These are phyloP conservation scores for Talinum fruticosum DNA, from an alignment of 148 eudicot genomes.

Conservation along the genomic window DNA sequence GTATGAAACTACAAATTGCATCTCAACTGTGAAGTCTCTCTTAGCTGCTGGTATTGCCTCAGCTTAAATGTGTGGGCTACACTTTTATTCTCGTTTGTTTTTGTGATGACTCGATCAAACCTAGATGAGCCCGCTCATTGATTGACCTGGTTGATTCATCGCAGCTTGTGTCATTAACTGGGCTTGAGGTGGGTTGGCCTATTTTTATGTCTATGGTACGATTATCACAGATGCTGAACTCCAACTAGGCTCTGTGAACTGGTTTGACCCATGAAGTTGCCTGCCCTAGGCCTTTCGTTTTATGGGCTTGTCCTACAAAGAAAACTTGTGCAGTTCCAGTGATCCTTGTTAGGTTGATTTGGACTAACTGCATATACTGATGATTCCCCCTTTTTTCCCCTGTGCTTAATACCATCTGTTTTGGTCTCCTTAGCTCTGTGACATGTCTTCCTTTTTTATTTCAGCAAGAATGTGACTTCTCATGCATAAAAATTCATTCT, in stretches of 20 bases:
- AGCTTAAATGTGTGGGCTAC: neutral
- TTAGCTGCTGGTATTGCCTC: neutral
- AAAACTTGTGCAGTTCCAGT: neutral
- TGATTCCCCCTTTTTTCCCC: too few species aligned
- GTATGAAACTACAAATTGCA: neutral
- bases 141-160: too few species aligned
- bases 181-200: too few species aligned
- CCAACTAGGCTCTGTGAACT: too few species aligned
- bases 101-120: too few species aligned
- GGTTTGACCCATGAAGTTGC: too few species aligned
- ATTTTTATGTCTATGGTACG: too few species aligned
- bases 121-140: too few species aligned
- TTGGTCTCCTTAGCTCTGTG: neutral
- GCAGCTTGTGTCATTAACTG: too few species aligned
- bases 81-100: neutral
- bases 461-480: neutral
- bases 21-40: neutral
- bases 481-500: neutral
- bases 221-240: too few species aligned
- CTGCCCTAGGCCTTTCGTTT: neutral
- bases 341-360: too few species aligned
- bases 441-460: neutral
- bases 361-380: too few species aligned
- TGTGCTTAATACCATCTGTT: neutral
- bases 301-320: neutral